phyloP scores from a whole-genome alignment of 306 rosid genomes.

The Chamaecrista fasciculata region DNA sequence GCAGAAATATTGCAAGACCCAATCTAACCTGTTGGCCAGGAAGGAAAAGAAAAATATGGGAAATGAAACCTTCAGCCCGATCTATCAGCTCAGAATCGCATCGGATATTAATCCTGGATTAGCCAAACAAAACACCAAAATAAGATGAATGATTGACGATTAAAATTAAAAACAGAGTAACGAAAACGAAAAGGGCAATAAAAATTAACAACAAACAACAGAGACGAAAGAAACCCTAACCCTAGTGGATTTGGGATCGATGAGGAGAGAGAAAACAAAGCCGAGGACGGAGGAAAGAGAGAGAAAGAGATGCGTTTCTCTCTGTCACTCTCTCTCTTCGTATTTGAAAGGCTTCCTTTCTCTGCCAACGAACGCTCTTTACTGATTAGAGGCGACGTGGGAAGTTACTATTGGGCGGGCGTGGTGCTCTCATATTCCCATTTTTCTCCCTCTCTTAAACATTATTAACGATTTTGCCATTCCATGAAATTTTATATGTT shows the following conservation, averaged over 20 bases:
- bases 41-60: constrained; percentile 19
- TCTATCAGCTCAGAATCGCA: constrained; percentile 59
- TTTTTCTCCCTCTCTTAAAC: constrained; percentile 31
- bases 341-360: constrained; percentile 41
- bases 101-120: constrained; percentile 38
- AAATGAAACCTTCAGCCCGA: constrained; percentile 47
- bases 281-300: constrained; percentile 27
- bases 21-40: constrained; percentile 39
- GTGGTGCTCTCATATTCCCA: constrained; percentile 26
- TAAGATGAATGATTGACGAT: background rate
- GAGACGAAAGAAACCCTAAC: constrained; percentile 54
- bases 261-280: constrained; percentile 49
- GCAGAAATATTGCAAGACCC: background rate
- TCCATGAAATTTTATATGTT: too few relatives aligned
- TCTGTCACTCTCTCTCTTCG: constrained; percentile 24
- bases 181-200: background rate
- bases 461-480: constrained; percentile 35
- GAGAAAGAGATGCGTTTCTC: constrained; percentile 37
- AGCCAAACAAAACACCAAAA: background rate
- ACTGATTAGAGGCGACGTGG: constrained; percentile 52
- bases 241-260: constrained; percentile 52
- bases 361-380: constrained; percentile 50
- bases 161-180: constrained; percentile 1
- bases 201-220: background rate
- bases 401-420: constrained; percentile 27